phyloP scores from a whole-genome alignment of 768 basidiomycete species.

The Polyporus arcularius region DNA sequence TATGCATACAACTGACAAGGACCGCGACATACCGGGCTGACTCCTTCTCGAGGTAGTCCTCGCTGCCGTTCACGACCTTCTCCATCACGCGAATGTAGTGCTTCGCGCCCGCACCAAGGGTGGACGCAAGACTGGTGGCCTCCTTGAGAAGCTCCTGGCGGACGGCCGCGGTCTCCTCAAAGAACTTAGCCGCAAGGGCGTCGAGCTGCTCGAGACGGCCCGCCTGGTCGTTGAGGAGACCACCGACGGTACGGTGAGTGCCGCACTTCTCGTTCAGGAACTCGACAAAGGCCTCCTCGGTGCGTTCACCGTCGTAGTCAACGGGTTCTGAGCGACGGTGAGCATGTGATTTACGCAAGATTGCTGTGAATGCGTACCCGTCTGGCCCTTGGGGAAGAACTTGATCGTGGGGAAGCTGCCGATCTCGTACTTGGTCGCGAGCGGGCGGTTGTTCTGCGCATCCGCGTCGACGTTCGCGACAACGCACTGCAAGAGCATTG shows the following conservation, averaged over 20 bases:
- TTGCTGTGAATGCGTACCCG: slow-evolving; percentile 27
- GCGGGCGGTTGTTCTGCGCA: slow-evolving; percentile 70
- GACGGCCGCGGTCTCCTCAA: slow-evolving; percentile 54
- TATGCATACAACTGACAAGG: not conserved
- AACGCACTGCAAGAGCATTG: slow-evolving; percentile 57
- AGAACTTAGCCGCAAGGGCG: slow-evolving; percentile 72
- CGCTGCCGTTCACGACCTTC: slow-evolving; percentile 71
- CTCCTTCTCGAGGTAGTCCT: slow-evolving; percentile 85
- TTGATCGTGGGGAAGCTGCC: slow-evolving; percentile 90
- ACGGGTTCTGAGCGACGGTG: slow-evolving; percentile 32
- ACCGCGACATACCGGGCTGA: slow-evolving; percentile 62
- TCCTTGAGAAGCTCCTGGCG: slow-evolving; percentile 67
- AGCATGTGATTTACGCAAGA: not conserved
- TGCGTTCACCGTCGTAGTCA: slow-evolving; percentile 69
- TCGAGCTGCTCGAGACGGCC: slow-evolving; percentile 83
- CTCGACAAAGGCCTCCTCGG: slow-evolving; percentile 71
- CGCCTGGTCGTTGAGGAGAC: slow-evolving; percentile 82
- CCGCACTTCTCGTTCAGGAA: slow-evolving; percentile 90
- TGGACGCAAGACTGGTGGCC: slow-evolving; percentile 55
- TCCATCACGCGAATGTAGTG: slow-evolving; percentile 93
- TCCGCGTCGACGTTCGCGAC: slow-evolving; percentile 93
- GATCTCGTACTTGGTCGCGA: slow-evolving; percentile 74
- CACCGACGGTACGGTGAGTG: slow-evolving; percentile 79
- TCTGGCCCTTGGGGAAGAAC: slow-evolving; percentile 81
- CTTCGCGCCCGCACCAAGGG: slow-evolving; percentile 53